These are phyloP conservation scores for Thielaviopsis musarum DNA, from an alignment of 2,329 filamentous ascomycete species.

Conservation along the genomic window DNA sequence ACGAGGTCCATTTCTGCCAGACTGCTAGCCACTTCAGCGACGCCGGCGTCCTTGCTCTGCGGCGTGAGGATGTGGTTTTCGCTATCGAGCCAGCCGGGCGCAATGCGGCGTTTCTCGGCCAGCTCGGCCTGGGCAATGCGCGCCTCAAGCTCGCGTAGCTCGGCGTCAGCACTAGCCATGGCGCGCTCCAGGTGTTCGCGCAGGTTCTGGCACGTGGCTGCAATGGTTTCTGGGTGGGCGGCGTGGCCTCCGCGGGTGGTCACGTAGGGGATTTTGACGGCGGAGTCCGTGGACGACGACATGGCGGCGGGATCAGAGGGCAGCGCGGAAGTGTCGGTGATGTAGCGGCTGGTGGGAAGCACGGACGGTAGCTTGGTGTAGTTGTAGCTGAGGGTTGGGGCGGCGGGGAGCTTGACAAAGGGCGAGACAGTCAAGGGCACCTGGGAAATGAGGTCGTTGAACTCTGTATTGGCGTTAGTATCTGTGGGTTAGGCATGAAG, in stretches of 20 bases:
- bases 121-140: slow-evolving; percentile 47
- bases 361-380: slow-evolving; percentile 83
- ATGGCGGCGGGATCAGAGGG: slow-evolving; percentile 9
- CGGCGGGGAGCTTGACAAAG: slow-evolving; percentile 77
- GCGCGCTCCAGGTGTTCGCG: slow-evolving; percentile 57
- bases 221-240: slow-evolving; percentile 74
- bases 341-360: slow-evolving; percentile 34
- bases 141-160: slow-evolving; percentile 55
- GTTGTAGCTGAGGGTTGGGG: slow-evolving; percentile 85
- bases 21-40: slow-evolving; percentile 13
- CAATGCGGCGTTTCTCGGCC: slow-evolving; percentile 62
- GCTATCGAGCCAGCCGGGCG: slow-evolving; percentile 68
- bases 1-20: slow-evolving; percentile 21
- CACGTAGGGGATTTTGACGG: slow-evolving; percentile 41
- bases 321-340: slow-evolving; percentile 29
- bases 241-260: slow-evolving; percentile 62
- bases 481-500: background rate
- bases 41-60: slow-evolving; percentile 28
- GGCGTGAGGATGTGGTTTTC: slow-evolving; percentile 54
- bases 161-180: slow-evolving; percentile 47
- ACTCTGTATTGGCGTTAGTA: slow-evolving; percentile 28
- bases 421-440: slow-evolving; percentile 87
- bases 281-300: slow-evolving; percentile 19
- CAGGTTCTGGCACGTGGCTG: slow-evolving; percentile 63
- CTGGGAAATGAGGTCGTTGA: slow-evolving; percentile 80